phyloP scores from a whole-genome alignment of 768 basidiomycete species.

The Lentinula edodes region DNA sequence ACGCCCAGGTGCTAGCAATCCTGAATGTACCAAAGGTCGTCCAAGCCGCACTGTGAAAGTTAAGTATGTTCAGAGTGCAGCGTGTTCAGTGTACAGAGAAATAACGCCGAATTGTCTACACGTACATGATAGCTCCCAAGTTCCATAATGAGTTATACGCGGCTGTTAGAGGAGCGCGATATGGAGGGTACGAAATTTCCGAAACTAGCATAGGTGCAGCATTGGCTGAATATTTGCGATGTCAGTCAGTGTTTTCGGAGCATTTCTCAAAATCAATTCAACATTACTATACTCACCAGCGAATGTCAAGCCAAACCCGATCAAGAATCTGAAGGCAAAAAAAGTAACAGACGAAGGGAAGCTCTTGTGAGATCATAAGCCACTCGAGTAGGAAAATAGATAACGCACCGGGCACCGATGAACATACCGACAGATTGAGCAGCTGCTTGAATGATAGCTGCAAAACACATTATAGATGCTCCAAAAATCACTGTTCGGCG shows the following conservation, averaged over 20 bases:
- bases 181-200: constrained; percentile 44
- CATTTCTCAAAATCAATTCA: constrained; percentile 10
- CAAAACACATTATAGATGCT: constrained; percentile 38
- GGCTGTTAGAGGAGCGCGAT: constrained; percentile 30
- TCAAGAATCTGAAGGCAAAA: constrained; percentile 11
- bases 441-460: constrained; percentile 33
- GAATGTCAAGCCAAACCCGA: constrained; percentile 42
- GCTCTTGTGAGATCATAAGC: no score
- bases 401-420: constrained; percentile 31
- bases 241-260: no score
- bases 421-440: constrained; percentile 29
- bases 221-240: constrained; percentile 19
- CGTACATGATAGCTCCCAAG: constrained; percentile 40
- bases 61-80: constrained; percentile 18
- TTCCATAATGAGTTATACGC: constrained; percentile 53
- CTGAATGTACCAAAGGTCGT: constrained; percentile 50
- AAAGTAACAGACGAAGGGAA: no score
- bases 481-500: constrained; percentile 38
- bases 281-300: constrained; percentile 24
- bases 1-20: constrained; percentile 45
- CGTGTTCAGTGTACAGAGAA: not conserved
- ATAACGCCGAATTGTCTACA: constrained; percentile 1
- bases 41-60: constrained; percentile 28
- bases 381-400: no score
- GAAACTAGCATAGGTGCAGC: constrained; percentile 43